phyloP scores from a whole-genome alignment of 164 flowering plant species.

The Aristolochia fimbriata region DNA sequence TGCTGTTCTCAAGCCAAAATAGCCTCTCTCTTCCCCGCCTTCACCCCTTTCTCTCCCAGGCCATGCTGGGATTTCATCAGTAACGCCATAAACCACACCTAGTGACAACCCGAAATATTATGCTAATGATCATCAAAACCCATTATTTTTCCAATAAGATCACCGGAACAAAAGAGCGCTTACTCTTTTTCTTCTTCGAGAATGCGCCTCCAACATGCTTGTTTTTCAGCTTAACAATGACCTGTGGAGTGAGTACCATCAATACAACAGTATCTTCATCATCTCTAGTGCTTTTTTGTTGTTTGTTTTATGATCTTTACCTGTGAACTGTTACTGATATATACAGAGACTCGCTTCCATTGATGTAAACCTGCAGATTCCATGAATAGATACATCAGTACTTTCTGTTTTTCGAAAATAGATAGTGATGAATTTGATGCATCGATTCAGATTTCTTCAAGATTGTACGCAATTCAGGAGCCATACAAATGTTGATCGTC shows the following conservation, averaged over 20 bases:
- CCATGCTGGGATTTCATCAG: conserved; percentile 49
- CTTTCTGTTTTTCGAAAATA: neutral
- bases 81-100: conserved; percentile 76
- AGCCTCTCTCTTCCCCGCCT: conserved; percentile 32
- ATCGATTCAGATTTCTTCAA: neutral
- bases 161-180: neutral
- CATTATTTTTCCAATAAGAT: neutral
- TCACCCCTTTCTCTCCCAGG: conserved; percentile 43
- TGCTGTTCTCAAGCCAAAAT: conserved; percentile 72
- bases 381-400: conserved; percentile 1
- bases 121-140: neutral
- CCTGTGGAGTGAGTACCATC: conserved; percentile 16
- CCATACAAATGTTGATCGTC: too few relatives aligned
- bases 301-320: neutral
- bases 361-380: conserved; percentile 40
- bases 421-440: neutral
- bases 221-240: conserved; percentile 60
- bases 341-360: conserved; percentile 55
- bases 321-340: conserved; percentile 53
- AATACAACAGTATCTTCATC: neutral
- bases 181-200: conserved; percentile 74
- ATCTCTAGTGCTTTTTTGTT: neutral
- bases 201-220: conserved; percentile 86
- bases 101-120: conserved; percentile 1
- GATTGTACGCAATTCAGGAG: too few relatives aligned